Conservation (phyloP, 2,329 filamentous ascomycete species). For the Exserohilum rostratum region DNA sequence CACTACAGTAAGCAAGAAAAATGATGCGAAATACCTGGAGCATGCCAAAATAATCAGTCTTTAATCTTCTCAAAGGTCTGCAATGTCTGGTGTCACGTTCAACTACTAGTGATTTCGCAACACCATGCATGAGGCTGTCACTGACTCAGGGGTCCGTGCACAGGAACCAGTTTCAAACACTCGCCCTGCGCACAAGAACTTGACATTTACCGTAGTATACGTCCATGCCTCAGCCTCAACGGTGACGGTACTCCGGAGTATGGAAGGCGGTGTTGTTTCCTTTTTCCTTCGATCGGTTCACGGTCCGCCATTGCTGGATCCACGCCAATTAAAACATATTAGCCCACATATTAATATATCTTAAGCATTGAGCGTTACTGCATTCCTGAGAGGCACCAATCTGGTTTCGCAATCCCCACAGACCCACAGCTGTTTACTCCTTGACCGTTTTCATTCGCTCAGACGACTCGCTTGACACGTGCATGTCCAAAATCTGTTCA, state of each 20-base stretch:
- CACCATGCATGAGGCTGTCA: background rate
- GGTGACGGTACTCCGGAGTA: background rate
- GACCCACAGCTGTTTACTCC: conserved; percentile 3
- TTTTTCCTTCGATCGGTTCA: conserved; percentile 10
- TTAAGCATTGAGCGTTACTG: conserved; percentile 16
- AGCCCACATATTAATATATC: conserved; percentile 44
- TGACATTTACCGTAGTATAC: conserved; percentile 5
- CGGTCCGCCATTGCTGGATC: conserved; percentile 19
- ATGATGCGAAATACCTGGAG: background rate
- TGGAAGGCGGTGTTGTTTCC: conserved; percentile 7
- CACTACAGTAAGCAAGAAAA: background rate
- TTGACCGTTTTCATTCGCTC: conserved; percentile 12
- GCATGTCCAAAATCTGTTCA: conserved; percentile 15
- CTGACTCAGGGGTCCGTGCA: background rate
- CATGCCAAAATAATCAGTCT: background rate
- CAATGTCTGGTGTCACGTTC: too few relatives aligned
- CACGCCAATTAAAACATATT: conserved; percentile 35
- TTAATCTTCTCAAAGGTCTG: background rate
- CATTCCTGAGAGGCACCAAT: conserved; percentile 23
- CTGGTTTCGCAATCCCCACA: conserved; percentile 4
- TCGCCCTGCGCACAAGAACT: background rate
- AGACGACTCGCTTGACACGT: conserved; percentile 1
- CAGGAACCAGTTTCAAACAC: conserved; percentile 1
- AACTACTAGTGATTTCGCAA: background rate
- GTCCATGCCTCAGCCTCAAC: background rate